Evolutionary conservation across 257 asterid species (phyloP).

Genomic region (Eucommia ulmoides): DNA sequence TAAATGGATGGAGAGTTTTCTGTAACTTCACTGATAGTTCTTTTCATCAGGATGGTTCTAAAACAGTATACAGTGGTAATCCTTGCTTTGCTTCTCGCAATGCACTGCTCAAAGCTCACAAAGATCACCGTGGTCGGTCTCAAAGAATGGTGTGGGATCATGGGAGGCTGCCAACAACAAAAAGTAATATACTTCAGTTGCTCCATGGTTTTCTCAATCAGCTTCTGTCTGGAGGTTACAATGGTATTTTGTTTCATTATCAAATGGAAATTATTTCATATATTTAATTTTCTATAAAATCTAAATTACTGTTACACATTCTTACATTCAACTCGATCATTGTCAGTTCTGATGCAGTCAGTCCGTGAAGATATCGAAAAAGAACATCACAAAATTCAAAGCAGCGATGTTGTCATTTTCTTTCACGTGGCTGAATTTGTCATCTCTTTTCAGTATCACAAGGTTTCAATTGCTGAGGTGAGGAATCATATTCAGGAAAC

Average conservation of each 20-base stretch:
- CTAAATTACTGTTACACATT: too few relatives aligned
- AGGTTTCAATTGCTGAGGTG: constrained; percentile 47
- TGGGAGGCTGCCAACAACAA: constrained; percentile 47
- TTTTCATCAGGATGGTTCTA: constrained; percentile 85
- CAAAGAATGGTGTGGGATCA: constrained; percentile 65
- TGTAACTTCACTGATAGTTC: constrained; percentile 4
- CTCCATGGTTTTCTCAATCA: constrained; percentile 62
- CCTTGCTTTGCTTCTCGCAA: constrained; percentile 59
- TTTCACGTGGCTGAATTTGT: constrained; percentile 77
- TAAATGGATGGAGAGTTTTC: constrained; percentile 5
- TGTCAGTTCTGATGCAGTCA: constrained; percentile 71
- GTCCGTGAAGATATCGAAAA: constrained; percentile 74
- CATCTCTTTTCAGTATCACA: constrained; percentile 77
- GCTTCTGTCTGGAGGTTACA: constrained; percentile 77
- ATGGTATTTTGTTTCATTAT: too few relatives aligned
- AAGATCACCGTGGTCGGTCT: constrained; percentile 55
- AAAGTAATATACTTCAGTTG: constrained; percentile 32
- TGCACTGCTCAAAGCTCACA: constrained; percentile 50
- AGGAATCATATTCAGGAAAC: constrained; percentile 8
- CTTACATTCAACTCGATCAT: constrained; percentile 13
- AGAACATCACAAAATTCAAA: constrained; percentile 67
- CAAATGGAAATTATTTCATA: too few relatives aligned
- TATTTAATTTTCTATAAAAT: too few relatives aligned
- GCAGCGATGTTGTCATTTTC: constrained; percentile 54
- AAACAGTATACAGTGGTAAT: constrained; percentile 70